Evolutionary conservation across 1,284 basidiomycete genomes (phyloP).

Genomic region (Trametes pubescens): DNA sequence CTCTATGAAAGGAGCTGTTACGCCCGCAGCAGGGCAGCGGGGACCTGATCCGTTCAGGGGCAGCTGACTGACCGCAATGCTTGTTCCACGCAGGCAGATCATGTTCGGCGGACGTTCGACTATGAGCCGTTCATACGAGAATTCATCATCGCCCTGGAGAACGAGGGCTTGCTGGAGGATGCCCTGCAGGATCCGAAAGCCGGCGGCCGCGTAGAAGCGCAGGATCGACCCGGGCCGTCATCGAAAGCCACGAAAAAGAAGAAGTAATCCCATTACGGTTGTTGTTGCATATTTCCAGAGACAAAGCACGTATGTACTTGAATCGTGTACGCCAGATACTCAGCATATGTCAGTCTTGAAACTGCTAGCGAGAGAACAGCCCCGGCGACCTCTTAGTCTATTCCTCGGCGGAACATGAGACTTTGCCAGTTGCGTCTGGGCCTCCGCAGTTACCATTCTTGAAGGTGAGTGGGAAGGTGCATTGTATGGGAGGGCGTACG

Average conservation of each 20-base stretch:
- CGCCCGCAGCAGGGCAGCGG: background rate
- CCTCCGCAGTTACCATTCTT: background rate
- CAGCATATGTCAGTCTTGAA: too few relatives aligned
- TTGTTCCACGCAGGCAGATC: conserved; percentile 54
- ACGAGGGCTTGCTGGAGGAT: conserved; percentile 54
- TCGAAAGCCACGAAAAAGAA: background rate
- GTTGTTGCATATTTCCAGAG: too few relatives aligned
- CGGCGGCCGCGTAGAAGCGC: background rate
- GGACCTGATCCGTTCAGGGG: background rate
- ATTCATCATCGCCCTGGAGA: conserved; percentile 54
- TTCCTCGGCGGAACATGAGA: too few relatives aligned
- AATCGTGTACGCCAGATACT: too few relatives aligned
- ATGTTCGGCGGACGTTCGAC: conserved; percentile 64
- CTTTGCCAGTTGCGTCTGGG: background rate
- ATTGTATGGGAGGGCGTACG: conserved; percentile 1
- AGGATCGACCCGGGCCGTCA: background rate
- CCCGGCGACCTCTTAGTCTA: too few relatives aligned
- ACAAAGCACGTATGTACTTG: too few relatives aligned
- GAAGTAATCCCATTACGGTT: background rate
- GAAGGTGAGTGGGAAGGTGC: conserved; percentile 6
- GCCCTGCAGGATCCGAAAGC: conserved; percentile 8
- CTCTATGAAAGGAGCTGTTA: too few relatives aligned
- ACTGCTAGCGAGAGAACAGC: too few relatives aligned
- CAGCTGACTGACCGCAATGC: conserved; percentile 5
- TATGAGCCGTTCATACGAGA: conserved; percentile 65